Evolutionary conservation across 805 yeast species (phyloP).

Genomic region (Ogataea sp.): DNA sequence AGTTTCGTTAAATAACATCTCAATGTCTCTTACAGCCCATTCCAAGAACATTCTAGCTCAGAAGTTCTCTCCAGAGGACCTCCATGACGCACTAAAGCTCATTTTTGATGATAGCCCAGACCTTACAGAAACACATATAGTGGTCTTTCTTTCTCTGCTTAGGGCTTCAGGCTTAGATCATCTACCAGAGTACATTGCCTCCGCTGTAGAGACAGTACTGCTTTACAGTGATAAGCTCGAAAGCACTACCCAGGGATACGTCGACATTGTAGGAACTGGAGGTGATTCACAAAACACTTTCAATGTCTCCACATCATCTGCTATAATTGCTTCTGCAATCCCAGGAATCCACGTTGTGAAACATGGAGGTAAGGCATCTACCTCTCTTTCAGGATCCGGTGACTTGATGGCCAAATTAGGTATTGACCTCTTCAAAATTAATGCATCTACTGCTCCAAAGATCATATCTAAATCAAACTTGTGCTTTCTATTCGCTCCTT

Average conservation of each 20-base stretch:
- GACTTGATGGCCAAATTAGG: constrained; percentile 80
- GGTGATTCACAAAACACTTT: constrained; percentile 98
- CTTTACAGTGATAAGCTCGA: constrained; percentile 54
- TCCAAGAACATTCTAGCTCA: constrained; percentile 54
- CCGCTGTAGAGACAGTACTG: constrained; percentile 72
- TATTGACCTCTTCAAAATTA: constrained; percentile 68
- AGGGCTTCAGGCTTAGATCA: constrained; percentile 72
- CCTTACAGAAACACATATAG: constrained; percentile 53
- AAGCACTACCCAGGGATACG: constrained; percentile 48
- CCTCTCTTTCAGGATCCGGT: constrained; percentile 90
- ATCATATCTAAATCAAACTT: constrained; percentile 44
- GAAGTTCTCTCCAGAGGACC: constrained; percentile 53
- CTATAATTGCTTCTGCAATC: constrained; percentile 91
- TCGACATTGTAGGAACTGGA: constrained; percentile 97
- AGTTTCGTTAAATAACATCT: too few relatives aligned
- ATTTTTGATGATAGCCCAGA: constrained; percentile 56
- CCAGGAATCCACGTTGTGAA: constrained; percentile 60
- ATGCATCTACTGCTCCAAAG: constrained; percentile 48
- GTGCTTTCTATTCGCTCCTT: constrained; percentile 83
- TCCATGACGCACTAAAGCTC: constrained; percentile 51
- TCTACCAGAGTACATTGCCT: constrained; percentile 72
- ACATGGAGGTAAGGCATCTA: constrained; percentile 97
- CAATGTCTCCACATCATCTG: constrained; percentile 91
- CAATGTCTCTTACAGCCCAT: too few relatives aligned
- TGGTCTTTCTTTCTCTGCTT: constrained; percentile 74